phyloP scores from a whole-genome alignment of 1,284 basidiomycete genomes.

The Moesziomyces antarcticus region DNA sequence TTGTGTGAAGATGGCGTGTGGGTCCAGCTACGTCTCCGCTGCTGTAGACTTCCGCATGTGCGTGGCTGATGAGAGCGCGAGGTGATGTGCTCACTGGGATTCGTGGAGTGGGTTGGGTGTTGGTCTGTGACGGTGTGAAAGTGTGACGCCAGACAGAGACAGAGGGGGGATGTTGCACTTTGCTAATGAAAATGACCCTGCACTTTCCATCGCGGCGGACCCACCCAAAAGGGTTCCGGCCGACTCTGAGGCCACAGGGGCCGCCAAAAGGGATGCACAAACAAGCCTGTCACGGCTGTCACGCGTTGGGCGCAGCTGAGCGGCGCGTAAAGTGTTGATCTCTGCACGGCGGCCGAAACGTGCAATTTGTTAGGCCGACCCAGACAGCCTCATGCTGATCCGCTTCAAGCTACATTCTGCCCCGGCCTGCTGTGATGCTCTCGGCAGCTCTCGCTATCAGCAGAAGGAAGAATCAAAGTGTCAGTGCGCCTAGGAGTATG shows the following conservation, averaged over 20 bases:
- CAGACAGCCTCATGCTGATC: no score
- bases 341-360: neutral
- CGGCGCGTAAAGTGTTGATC: neutral
- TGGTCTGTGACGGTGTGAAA: neutral
- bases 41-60: no score
- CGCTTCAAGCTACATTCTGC: no score
- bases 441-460: no score
- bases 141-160: no score
- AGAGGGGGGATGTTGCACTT: neutral
- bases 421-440: no score
- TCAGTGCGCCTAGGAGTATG: no score
- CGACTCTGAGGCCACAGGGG: neutral
- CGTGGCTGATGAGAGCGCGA: no score
- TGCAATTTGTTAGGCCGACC: neutral
- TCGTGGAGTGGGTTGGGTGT: neutral
- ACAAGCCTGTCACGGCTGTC: neutral
- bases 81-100: neutral
- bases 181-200: neutral
- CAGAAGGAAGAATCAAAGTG: no score
- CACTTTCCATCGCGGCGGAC: neutral
- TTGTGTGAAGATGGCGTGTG: neutral
- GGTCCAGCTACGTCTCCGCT: neutral
- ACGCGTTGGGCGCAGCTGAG: neutral
- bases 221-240: neutral
- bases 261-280: neutral